Evolutionary conservation across 176 grass and related monocot species (phyloP).

Genomic region (Pontederia crassipes): DNA sequence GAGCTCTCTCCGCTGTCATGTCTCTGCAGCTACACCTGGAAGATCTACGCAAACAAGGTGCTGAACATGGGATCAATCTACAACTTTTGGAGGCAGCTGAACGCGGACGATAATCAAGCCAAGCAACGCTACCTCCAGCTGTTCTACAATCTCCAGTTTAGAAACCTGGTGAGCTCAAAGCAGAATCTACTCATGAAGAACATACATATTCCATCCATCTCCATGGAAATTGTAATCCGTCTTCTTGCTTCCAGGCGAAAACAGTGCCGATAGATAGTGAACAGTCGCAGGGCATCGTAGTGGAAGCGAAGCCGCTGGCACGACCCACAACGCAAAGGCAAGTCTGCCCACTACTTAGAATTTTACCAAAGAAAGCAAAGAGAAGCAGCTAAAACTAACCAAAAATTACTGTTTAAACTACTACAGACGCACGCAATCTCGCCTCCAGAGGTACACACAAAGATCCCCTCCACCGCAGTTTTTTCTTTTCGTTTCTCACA

Average conservation of each 20-base stretch:
- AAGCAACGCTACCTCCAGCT: constrained; percentile 71
- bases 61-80: constrained; percentile 82
- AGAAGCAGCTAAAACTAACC: constrained; percentile 35
- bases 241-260: constrained; percentile 34
- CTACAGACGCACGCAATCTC: constrained; percentile 51
- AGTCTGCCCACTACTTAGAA: constrained; percentile 41
- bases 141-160: constrained; percentile 75
- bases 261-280: constrained; percentile 19
- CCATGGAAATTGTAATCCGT: not conserved
- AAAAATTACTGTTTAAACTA: constrained; percentile 32
- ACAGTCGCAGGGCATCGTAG: not conserved
- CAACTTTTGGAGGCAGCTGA: constrained; percentile 75
- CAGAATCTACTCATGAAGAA: not conserved
- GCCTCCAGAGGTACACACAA: constrained; percentile 44
- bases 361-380: constrained; percentile 40
- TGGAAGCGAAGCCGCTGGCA: no score
- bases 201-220: not conserved
- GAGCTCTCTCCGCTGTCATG: not conserved
- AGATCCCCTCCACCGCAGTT: no score
- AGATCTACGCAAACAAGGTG: constrained; percentile 80
- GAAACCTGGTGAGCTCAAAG: constrained; percentile 45
- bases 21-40: constrained; percentile 79
- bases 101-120: constrained; percentile 51
- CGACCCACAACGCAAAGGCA: constrained; percentile 40
- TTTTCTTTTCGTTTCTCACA: no score